Percentiles rank a stretch among this genome's conserved stretches.
These are phyloP conservation scores for Aciculosporium take DNA, from an alignment of 2,329 filamentous ascomycete genomes.

Conservation along the genomic window DNA sequence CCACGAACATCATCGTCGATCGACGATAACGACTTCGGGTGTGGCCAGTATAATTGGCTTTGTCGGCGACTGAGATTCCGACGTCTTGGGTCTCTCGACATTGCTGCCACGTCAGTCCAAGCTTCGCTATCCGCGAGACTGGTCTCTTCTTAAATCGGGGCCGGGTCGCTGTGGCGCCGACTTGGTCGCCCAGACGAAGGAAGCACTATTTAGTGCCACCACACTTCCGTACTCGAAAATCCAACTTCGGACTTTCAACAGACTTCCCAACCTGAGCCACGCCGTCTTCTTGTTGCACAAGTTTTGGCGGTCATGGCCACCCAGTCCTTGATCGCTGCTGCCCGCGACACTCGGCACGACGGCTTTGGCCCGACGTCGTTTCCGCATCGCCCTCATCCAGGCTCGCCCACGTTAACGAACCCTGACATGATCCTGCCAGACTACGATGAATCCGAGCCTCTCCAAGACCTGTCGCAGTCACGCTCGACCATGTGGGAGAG, in stretches of 20 bases:
- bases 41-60: not conserved
- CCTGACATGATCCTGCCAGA: constrained; percentile 88
- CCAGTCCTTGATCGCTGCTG: constrained; percentile 13
- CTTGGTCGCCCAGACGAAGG: not conserved
- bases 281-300: not conserved
- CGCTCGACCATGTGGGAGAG: constrained; percentile 39
- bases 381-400: constrained; percentile 38
- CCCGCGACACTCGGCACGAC: constrained; percentile 17
- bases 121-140: not conserved
- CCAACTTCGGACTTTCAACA: not conserved
- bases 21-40: not conserved
- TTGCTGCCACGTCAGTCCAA: not conserved
- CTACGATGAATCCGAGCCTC: constrained; percentile 44
- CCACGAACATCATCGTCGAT: not conserved
- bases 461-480: constrained; percentile 36
- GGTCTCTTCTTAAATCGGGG: not conserved
- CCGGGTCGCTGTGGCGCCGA: not conserved
- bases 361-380: constrained; percentile 12
- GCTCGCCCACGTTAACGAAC: constrained; percentile 79
- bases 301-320: constrained; percentile 17
- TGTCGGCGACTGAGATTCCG: not conserved
- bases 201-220: not conserved
- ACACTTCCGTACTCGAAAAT: not conserved
- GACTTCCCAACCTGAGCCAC: not conserved
- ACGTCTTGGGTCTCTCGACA: not conserved